phyloP scores from a whole-genome alignment of 2,329 filamentous ascomycete species.

The Cladophialophora immunda region DNA sequence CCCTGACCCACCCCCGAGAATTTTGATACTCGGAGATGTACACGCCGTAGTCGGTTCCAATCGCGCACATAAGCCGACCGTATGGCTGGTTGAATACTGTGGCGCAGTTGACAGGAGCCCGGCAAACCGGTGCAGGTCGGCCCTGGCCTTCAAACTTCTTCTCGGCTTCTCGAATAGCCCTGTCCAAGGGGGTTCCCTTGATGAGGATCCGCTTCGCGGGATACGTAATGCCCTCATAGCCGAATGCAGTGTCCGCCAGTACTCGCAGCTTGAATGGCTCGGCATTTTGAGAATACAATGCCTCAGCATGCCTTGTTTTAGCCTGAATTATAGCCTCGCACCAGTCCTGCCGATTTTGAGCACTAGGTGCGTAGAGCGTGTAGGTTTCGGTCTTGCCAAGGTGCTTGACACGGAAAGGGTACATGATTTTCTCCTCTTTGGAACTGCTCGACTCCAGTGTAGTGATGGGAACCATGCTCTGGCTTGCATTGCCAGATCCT shows the following conservation, averaged over 20 bases:
- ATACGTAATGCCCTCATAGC: conserved; percentile 69
- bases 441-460: conserved; percentile 58
- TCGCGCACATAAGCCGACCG: conserved; percentile 86
- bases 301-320: conserved; percentile 90
- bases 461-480: conserved; percentile 57
- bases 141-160: conserved; percentile 71
- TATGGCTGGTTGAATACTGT: conserved; percentile 84
- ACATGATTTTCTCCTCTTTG: conserved; percentile 83
- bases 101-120: conserved; percentile 89
- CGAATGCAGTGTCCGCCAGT: conserved; percentile 90
- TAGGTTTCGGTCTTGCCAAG: conserved; percentile 87
- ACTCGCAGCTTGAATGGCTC: conserved; percentile 94
- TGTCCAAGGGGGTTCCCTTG: conserved; percentile 87
- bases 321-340: conserved; percentile 92
- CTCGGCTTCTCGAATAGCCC: conserved; percentile 89
- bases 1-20: conserved; percentile 88
- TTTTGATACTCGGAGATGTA: conserved; percentile 89
- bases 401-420: conserved; percentile 95
- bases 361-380: conserved; percentile 83
- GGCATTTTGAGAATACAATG: conserved; percentile 88
- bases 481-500: conserved; percentile 62
- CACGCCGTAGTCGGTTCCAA: conserved; percentile 94
- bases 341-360: conserved; percentile 83
- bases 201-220: conserved; percentile 72
- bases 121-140: conserved; percentile 78